phyloP scores from a whole-genome alignment of 495 filamentous ascomycete species.

The Cercophora scortea region DNA sequence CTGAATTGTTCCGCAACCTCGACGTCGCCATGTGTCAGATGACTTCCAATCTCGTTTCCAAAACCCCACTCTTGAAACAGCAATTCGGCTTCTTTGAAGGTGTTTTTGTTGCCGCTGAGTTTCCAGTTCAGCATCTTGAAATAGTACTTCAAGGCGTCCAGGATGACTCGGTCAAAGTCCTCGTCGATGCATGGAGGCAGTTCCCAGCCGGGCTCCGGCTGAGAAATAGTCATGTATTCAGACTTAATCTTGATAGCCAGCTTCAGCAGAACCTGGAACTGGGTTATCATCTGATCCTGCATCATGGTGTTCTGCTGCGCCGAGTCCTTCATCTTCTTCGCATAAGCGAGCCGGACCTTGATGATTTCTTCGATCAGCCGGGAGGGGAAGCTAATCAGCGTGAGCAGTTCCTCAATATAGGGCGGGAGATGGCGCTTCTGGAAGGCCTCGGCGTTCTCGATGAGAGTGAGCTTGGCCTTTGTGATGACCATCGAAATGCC shows the following conservation, averaged over 20 bases:
- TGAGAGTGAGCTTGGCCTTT: conserved; percentile 89
- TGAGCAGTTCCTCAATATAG: conserved; percentile 93
- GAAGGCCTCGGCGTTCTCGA: conserved; percentile 78
- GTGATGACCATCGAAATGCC: conserved; percentile 74
- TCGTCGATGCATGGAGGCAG: conserved; percentile 94
- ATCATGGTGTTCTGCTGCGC: conserved; percentile 81
- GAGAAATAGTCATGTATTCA: conserved; percentile 73
- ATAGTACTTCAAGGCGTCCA: conserved; percentile 94
- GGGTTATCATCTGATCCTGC: conserved; percentile 91
- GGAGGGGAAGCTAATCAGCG: conserved; percentile 93
- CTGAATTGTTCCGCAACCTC: conserved; percentile 99
- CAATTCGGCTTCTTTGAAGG: conserved; percentile 97
- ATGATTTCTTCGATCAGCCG: conserved; percentile 96
- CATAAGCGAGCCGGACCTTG: conserved; percentile 82
- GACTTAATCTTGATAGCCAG: conserved; percentile 88
- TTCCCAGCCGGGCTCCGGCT: conserved; percentile 90
- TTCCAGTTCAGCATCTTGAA: conserved; percentile 98
- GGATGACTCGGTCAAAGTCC: conserved; percentile 87
- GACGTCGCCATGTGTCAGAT: conserved; percentile 84
- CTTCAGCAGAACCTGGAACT: conserved; percentile 88
- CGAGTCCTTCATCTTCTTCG: conserved; percentile 84
- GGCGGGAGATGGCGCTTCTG: conserved; percentile 86
- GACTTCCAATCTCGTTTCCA: conserved; percentile 81
- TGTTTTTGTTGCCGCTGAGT: conserved; percentile 93
- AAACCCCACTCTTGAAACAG: conserved; percentile 97